Conservation (phyloP, 2,329 filamentous ascomycete genomes). For the Alternaria solani region DNA sequence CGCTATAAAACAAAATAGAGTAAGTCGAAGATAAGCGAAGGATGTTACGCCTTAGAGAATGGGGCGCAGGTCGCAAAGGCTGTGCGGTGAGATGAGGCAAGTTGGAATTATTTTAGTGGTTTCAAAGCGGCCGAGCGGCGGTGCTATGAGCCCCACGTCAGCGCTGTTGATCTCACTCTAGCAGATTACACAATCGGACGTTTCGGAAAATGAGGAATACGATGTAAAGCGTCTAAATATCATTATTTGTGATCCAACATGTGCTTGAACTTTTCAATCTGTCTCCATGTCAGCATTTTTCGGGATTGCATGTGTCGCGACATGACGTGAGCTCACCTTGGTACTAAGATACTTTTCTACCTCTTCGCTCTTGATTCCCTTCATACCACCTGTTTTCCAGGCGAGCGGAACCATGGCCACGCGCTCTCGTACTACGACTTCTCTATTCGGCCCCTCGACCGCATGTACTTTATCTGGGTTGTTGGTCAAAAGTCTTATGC, state of each 20-base stretch:
- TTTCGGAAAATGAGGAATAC: neutral
- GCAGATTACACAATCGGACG: neutral
- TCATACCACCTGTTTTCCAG: constrained; percentile 80
- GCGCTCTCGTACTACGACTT: constrained; percentile 85
- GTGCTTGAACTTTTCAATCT: constrained; percentile 64
- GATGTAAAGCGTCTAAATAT: neutral
- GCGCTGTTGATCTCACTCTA: constrained; percentile 1
- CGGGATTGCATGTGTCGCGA: constrained; percentile 11
- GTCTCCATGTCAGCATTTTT: constrained; percentile 19
- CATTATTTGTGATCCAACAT: constrained; percentile 51
- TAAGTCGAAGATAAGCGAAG: constrained; percentile 4
- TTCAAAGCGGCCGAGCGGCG: constrained; percentile 4
- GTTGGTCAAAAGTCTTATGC: constrained; percentile 88
- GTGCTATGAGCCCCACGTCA: constrained; percentile 8
- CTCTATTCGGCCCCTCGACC: constrained; percentile 88
- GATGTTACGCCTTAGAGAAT: neutral
- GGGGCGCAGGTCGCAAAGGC: constrained; percentile 6
- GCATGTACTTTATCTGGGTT: constrained; percentile 97
- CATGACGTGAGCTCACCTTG: constrained; percentile 69
- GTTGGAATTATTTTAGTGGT: constrained; percentile 9
- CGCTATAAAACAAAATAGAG: neutral
- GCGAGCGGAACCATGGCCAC: constrained; percentile 96
- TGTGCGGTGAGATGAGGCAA: constrained; percentile 2
- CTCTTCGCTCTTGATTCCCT: constrained; percentile 85
- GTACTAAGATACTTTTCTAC: constrained; percentile 94